phyloP scores from a whole-genome alignment of 306 rosid genomes.

The Argentina anserina region DNA sequence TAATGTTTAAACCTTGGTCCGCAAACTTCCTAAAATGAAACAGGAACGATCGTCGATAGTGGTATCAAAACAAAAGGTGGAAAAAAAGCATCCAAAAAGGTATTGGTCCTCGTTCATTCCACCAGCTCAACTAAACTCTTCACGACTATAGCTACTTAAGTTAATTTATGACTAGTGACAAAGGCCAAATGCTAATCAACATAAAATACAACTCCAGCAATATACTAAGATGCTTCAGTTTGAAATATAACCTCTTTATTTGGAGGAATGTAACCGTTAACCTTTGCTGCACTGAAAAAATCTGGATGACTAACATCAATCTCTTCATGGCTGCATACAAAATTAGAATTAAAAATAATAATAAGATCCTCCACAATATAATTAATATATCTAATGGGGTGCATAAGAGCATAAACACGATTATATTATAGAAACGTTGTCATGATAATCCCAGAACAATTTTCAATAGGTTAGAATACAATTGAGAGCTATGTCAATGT shows the following conservation, averaged over 20 bases:
- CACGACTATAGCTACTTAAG: not conserved
- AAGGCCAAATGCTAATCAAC: not conserved
- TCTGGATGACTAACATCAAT: constrained; percentile 96
- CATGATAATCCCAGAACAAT: not conserved
- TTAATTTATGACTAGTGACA: not conserved
- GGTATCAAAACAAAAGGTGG: constrained; percentile 2
- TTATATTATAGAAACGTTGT: not conserved
- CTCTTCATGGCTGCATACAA: constrained; percentile 91
- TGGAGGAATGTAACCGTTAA: constrained; percentile 78
- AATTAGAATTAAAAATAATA: constrained; percentile 10
- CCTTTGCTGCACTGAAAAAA: constrained; percentile 80
- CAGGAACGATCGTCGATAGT: not conserved
- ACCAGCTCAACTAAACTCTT: not conserved
- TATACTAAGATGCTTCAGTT: constrained; percentile 18
- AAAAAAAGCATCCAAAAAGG: constrained; percentile 1
- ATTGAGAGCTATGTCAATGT: too few relatives aligned
- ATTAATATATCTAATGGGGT: not conserved
- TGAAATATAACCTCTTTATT: constrained; percentile 62
- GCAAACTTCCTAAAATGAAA: not conserved
- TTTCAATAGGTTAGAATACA: not conserved
- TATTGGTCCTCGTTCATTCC: not conserved
- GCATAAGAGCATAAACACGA: not conserved
- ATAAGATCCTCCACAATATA: not conserved
- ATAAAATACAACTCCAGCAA: constrained; percentile 9
- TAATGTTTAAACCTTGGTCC: not conserved